Base-by-base conservation (phyloP, 2,329 filamentous ascomycete species). In the Cladophialophora exuberans region DNA sequence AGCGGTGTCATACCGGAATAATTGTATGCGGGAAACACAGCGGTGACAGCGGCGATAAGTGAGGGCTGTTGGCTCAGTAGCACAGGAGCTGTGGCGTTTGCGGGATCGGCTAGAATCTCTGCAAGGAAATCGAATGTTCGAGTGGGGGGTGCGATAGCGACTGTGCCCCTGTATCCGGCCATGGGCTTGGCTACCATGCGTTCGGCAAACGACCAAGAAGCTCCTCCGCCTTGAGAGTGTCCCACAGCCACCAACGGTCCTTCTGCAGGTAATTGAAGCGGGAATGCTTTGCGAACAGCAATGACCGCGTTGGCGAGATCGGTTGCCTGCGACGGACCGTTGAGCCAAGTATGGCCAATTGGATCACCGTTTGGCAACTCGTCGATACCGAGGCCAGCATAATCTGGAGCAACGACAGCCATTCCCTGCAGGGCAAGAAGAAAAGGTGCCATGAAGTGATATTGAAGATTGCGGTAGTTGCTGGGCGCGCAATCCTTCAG, bases 201-300 rank as follows among this genome's bases (percentile, higher is more conserved):
- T 42, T 75, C 65, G 11, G 72, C 70, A 33, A 68, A 58, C 3
- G 65, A 65, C 78, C 78, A 81, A 0, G 73, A 72, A 0, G 69
- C 72, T 1, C 68, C 70, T 6, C 76, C 77, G 20, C 78, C 79
- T 64, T 81, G 74, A 10, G 71, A 76, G 54, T 79, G 75, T 4
- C 77, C 76, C 60, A 77, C 69, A 18, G 71, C 67, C n/a, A 78
- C 74, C 51, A 78, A 81, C 0, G 72, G 18, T n/a, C 22, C 22
- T 11, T 26, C 13, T 7, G 39, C 39, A 26, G 26, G 20, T 31
- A 38, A 26, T 6, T 35, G 15, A 22, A 10, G 6, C 4, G 49
- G 49, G 54, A 79, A 81, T 0, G 75, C 74, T 10, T 58, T 59
- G 11, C 68, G 69, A 1, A 75, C 76, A 0, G 79, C 78, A 15